phyloP scores from a whole-genome alignment of 805 yeast species.

The Wickerhamomyces bisporus region DNA sequence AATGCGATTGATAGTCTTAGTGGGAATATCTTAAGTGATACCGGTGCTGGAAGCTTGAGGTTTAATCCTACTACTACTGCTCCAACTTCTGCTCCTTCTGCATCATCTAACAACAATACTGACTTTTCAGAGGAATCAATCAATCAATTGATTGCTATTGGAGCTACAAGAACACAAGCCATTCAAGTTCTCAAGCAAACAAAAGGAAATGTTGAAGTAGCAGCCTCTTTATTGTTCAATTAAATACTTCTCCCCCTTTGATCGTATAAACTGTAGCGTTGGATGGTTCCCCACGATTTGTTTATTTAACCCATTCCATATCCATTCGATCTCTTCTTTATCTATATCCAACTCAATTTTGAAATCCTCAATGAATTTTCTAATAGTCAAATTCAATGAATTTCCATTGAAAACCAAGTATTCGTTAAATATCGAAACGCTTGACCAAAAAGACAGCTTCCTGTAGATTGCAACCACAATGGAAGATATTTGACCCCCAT shows the following conservation, averaged over 20 bases:
- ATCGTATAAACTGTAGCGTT: slow-evolving; percentile 13
- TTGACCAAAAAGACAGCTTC: slow-evolving; percentile 81
- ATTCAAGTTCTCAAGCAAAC: slow-evolving; percentile 59
- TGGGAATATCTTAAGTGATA: neutral
- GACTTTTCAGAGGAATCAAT: slow-evolving; percentile 33
- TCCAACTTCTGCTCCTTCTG: slow-evolving; percentile 10
- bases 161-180: slow-evolving; percentile 64
- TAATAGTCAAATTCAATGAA: slow-evolving; percentile 74
- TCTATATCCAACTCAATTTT: slow-evolving; percentile 58
- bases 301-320: slow-evolving; percentile 25
- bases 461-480: slow-evolving; percentile 82
- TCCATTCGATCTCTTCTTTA: slow-evolving; percentile 31
- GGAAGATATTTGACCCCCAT: slow-evolving; percentile 85
- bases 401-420: slow-evolving; percentile 65
- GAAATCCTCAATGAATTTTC: slow-evolving; percentile 78
- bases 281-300: slow-evolving; percentile 25
- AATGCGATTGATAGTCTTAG: slow-evolving; percentile 4
- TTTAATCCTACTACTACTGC: slow-evolving; percentile 17
- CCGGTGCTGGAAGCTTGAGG: too few relatives aligned
- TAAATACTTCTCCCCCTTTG: slow-evolving; percentile 6
- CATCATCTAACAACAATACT: neutral
- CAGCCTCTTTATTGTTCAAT: slow-evolving; percentile 72
- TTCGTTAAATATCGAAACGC: slow-evolving; percentile 82
- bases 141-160: slow-evolving; percentile 54
- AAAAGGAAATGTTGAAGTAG: slow-evolving; percentile 76